These are phyloP conservation scores for Lentinula boryana DNA, from an alignment of 768 basidiomycete genomes.

Conservation along the genomic window DNA sequence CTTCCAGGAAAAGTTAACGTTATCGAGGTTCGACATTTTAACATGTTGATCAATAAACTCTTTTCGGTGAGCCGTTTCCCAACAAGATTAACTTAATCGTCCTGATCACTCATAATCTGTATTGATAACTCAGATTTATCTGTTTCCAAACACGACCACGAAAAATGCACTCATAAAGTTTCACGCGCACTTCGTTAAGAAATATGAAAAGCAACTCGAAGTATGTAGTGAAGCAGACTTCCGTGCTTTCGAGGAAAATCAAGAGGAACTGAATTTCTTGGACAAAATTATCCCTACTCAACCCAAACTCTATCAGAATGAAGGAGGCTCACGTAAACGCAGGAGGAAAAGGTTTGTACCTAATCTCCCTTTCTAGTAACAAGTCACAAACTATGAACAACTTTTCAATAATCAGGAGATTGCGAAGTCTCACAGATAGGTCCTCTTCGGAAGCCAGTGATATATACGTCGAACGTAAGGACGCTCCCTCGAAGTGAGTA, in stretches of 20 bases:
- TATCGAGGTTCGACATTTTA: slow-evolving; percentile 58
- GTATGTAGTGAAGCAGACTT: not conserved
- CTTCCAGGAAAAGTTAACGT: slow-evolving; percentile 69
- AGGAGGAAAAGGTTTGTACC: not conserved
- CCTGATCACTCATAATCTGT: not conserved
- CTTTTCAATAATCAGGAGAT: not conserved
- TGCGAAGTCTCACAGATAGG: not conserved
- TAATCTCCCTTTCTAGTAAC: too few species aligned
- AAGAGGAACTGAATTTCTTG: too few species aligned
- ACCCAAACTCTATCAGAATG: too few species aligned
- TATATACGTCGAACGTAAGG: not conserved
- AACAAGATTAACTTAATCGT: not conserved
- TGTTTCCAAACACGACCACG: not conserved
- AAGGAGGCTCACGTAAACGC: not conserved
- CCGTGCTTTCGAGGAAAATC: too few species aligned
- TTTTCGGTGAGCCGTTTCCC: slow-evolving; percentile 36
- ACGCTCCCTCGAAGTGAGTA: not conserved
- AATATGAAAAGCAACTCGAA: not conserved
- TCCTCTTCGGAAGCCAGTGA: not conserved
- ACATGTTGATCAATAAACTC: slow-evolving; percentile 58
- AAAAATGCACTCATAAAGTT: not conserved
- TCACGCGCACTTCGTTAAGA: not conserved
- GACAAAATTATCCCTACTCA: too few species aligned
- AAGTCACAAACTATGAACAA: too few species aligned
- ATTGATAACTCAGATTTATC: not conserved